Evolutionary conservation across 176 grass and related monocot genomes (phyloP).

Genomic region (Saccharum officinarum): DNA sequence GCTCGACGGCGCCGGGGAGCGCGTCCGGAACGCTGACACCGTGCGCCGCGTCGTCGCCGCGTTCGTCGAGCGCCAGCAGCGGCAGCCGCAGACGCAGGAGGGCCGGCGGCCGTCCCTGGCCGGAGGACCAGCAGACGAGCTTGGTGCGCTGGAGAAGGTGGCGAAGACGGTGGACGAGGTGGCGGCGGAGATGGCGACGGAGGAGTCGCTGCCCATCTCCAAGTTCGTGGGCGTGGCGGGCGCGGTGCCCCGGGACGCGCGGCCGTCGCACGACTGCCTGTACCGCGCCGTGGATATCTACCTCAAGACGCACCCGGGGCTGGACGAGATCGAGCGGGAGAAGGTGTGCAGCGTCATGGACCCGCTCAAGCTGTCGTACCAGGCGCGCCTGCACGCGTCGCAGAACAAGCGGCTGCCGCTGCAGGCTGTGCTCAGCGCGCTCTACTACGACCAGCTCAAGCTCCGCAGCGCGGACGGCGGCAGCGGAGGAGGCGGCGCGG

Average conservation of each 20-base stretch:
- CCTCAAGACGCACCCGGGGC: conserved; percentile 69
- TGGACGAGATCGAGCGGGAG: conserved; percentile 87
- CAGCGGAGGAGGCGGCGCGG: background rate
- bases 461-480: conserved; percentile 22
- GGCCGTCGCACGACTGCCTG: conserved; percentile 52
- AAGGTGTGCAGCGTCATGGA: conserved; percentile 95
- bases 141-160: conserved; percentile 48
- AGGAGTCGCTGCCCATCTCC: conserved; percentile 54
- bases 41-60: conserved; percentile 54
- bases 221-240: conserved; percentile 67
- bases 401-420: conserved; percentile 87
- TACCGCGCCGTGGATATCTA: conserved; percentile 75
- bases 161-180: conserved; percentile 62
- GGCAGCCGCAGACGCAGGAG: background rate
- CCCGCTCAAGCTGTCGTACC: conserved; percentile 66
- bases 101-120: conserved; percentile 30
- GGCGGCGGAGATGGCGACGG: conserved; percentile 74
- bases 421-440: conserved; percentile 63
- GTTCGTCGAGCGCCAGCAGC: conserved; percentile 46
- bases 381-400: conserved; percentile 70
- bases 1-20: conserved; percentile 45
- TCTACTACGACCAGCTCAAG: conserved; percentile 90
- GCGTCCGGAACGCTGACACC: conserved; percentile 53
- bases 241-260: conserved; percentile 59
- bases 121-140: conserved; percentile 15